Conservation (phyloP, 2,329 filamentous ascomycete genomes). For the Chrysosporium keratinophilum region DNA sequence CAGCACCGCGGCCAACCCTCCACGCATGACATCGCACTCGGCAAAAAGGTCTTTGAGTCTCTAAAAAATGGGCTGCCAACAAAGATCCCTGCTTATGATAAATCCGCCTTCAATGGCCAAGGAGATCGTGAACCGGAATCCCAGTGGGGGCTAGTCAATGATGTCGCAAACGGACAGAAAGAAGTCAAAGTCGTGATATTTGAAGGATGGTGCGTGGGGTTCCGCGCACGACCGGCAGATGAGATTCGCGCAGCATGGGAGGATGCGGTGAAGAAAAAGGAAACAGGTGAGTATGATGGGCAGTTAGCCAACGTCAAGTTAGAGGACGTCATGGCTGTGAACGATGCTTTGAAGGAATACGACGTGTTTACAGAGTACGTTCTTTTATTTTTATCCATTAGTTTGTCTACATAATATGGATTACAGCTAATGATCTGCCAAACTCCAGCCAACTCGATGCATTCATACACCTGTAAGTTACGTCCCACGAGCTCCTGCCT, state of each 20-base stretch:
- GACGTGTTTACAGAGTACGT: constrained; percentile 47
- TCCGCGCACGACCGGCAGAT: constrained; percentile 53
- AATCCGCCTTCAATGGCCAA: constrained; percentile 62
- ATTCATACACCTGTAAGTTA: constrained; percentile 51
- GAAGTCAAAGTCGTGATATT: constrained; percentile 59
- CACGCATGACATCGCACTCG: constrained; percentile 65
- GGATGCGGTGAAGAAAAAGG: constrained; percentile 37
- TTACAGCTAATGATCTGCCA: background rate
- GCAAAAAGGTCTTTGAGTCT: constrained; percentile 52
- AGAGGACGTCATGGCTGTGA: constrained; percentile 48
- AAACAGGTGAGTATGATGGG: constrained; percentile 39
- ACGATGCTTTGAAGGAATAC: constrained; percentile 49
- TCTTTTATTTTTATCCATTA: constrained; percentile 2
- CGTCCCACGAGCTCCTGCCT: background rate
- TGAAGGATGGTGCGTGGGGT: constrained; percentile 87
- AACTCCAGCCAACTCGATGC: constrained; percentile 45
- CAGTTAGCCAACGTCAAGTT: constrained; percentile 47
- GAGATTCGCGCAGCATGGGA: constrained; percentile 46
- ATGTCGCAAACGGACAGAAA: constrained; percentile 21
- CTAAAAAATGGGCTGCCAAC: constrained; percentile 43
- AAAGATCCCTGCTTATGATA: constrained; percentile 69
- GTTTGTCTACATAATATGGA: background rate
- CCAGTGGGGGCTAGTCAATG: constrained; percentile 50
- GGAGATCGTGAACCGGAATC: constrained; percentile 60
- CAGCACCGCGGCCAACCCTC: constrained; percentile 76